Evolutionary conservation across 2,329 filamentous ascomycete species (phyloP), one percentile per base, ranked within the genome.

Genomic region (Cercospora sp.): DNA sequence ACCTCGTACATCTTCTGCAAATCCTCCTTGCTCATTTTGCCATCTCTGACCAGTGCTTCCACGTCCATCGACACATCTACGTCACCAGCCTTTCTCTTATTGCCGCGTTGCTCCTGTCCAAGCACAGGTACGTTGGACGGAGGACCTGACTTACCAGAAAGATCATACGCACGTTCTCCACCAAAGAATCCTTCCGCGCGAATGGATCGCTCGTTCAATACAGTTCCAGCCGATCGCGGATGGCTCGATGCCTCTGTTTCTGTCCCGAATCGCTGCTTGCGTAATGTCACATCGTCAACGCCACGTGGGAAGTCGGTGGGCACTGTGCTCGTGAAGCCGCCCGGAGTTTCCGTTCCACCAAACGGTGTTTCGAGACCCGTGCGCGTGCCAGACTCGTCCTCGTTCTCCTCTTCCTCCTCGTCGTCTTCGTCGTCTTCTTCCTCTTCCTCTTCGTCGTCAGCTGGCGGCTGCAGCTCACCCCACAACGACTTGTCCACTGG

Each of bases 131-230:
- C 82, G 23, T 83, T 81, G 69, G 86, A 83, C 71, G 80, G 81
- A 42, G 78, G 78, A 64, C 62, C 62, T 51, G 63, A 33, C 30
- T 68, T 59, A 65, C 74, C 74, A 33, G 83, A 84, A 70, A 99
- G 86, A 80, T 99, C 94, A 81, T 99, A 99, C 16, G 91, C 91
- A 76, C 93, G 91, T 78, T 98, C 94, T 74, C 92, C 94, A 73
- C 95, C 95, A 78, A 99, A 98, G 87, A 99, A 98, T 57, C 95
- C 95, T 74, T 94, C 91, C 5, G 92, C 89, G 62, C 90, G 89
- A 23, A 94, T 90, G 77, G 94, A 90, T 67, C 91, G 91, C 81
- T 99, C 94, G 10, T 93, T 93, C 23, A 99, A 87, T 59, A 99
- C 90, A 20, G 93, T 93, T 80, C 95, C 97, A 16, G 95, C 93